A percentile compares a stretch with the other conserved stretches of the same genome.
phyloP scores from a whole-genome alignment of 1,284 basidiomycete species.

The Trametes sp. region DNA sequence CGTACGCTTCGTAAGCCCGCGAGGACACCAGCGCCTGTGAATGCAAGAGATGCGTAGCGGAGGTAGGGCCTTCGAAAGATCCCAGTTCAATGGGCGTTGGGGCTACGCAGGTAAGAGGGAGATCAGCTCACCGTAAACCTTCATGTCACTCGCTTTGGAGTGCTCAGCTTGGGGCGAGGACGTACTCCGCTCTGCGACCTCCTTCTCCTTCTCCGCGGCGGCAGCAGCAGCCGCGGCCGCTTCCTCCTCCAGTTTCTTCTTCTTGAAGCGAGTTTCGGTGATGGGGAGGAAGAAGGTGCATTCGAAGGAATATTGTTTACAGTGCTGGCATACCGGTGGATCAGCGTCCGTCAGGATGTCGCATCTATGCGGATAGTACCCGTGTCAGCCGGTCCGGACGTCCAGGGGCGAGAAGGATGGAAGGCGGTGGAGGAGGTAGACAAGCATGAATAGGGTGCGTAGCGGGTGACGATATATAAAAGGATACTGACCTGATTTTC shows the following conservation, averaged over 20 bases:
- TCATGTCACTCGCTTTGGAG: slow-evolving; percentile 50
- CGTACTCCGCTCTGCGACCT: slow-evolving; percentile 47
- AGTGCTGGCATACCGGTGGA: slow-evolving; percentile 83
- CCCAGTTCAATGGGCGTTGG: slow-evolving; percentile 42
- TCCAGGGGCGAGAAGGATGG: slow-evolving; percentile 25
- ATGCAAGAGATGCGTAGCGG: slow-evolving; percentile 86
- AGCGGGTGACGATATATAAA: slow-evolving; percentile 37
- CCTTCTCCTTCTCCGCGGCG: slow-evolving; percentile 45
- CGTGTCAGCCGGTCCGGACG: slow-evolving; percentile 38
- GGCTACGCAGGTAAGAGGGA: not conserved
- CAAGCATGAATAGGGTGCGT: slow-evolving; percentile 30
- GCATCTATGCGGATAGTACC: slow-evolving; percentile 59
- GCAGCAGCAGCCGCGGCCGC: slow-evolving; percentile 45
- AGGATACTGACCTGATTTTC: slow-evolving; percentile 78
- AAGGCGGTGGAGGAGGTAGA: slow-evolving; percentile 24
- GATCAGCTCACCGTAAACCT: slow-evolving; percentile 64
- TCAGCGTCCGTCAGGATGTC: slow-evolving; percentile 79
- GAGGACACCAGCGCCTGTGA: slow-evolving; percentile 87
- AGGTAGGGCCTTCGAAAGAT: slow-evolving; percentile 74
- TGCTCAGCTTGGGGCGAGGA: slow-evolving; percentile 41
- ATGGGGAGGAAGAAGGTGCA: slow-evolving; percentile 98
- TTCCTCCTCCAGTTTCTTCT: slow-evolving; percentile 84
- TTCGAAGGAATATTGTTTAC: slow-evolving; percentile 89
- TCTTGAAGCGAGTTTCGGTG: slow-evolving; percentile 98
- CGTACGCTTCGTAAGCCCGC: slow-evolving; percentile 86